Evolutionary conservation across 2,329 filamentous ascomycete species (phyloP).

Genomic region (Colletotrichum sp.): DNA sequence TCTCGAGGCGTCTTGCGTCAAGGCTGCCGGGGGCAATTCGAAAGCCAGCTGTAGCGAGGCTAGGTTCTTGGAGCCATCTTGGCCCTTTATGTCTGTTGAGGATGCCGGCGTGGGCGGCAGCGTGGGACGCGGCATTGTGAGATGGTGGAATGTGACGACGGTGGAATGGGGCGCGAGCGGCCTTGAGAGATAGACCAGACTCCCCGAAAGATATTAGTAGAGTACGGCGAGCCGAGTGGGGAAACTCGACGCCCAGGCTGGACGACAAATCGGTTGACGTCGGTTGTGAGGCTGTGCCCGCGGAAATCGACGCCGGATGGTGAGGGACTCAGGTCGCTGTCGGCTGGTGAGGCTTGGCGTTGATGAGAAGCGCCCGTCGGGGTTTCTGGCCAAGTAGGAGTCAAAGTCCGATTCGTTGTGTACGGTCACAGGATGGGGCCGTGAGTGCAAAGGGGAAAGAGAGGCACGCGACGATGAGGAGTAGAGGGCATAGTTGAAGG

Average conservation of each 20-base stretch:
- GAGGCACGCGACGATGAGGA: not conserved
- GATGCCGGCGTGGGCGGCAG: conserved; percentile 80
- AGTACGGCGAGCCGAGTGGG: not conserved
- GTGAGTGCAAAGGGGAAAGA: not conserved
- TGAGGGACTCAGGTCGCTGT: not conserved
- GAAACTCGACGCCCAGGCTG: not conserved
- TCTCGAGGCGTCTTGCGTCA: conserved; percentile 54
- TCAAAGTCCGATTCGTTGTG: not conserved
- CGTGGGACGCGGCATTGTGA: conserved; percentile 67
- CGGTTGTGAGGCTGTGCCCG: not conserved
- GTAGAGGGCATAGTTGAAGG: not conserved
- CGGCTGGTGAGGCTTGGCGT: not conserved
- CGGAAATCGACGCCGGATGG: not conserved
- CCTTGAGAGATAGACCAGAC: not conserved
- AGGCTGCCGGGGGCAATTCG: conserved; percentile 77
- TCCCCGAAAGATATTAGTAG: not conserved
- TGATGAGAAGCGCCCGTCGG: not conserved
- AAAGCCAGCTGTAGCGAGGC: conserved; percentile 71
- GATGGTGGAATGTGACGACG: not conserved
- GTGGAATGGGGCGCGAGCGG: not conserved
- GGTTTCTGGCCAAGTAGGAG: not conserved
- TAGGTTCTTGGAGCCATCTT: conserved; percentile 68
- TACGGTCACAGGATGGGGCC: not conserved
- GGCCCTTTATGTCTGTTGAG: conserved; percentile 78
- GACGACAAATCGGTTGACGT: not conserved